Base-by-base conservation (phyloP, 2,329 filamentous ascomycete genomes). In the Shiraia bambusicola region DNA sequence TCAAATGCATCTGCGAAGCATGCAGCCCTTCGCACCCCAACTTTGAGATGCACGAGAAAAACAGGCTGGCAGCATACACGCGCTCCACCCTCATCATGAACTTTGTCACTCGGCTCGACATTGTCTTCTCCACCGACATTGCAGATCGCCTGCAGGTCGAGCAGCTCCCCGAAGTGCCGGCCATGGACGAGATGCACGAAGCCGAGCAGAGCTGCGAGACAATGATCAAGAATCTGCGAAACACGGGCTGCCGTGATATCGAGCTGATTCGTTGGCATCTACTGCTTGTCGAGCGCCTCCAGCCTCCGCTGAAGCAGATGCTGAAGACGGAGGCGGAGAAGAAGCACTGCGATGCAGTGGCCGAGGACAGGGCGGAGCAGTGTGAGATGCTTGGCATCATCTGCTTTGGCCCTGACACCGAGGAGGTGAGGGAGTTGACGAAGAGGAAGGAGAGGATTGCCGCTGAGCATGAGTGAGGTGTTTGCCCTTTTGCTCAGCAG, bases 191-290 rank as follows among this genome's bases (percentile, higher is more conserved):
- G n/a, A 17, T 31, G n/a, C 2, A 13, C 11, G 28, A 37, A 13
- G 40, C 36, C 15, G 28, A 28, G 13, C 24, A 27, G 4, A 29
- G 28, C 5, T 33, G 32, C 3, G 16, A 44, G 3, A 22, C 36
- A 3, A 40, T 54, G 9, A 22, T 47, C 9, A 34, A 37, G 12
- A 38, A 37, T 12, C 46, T 52, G 17, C 34, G 30, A 17, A 11
- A 12, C 10, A 39, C 33, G 9, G 41, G 40, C 7, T 48, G 46
- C 22, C 34, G 31, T 10, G 34, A n/a, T 4, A 24, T 29, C 3
- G 52, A 52, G 19, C 17, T 30, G 1, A 37, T 49, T 3, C 42
- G 49, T 33, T 55, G 52, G 49, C 37, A 40, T 38, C 45, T 43
- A 12, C 30, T 37, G 6, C 49, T 55, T 12, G 37, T 50, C 17